A percentile compares a stretch with the other conserved stretches of the same genome.
Conservation (phyloP, 768 basidiomycete genomes). For the Xerocomus brunneocitrinus region DNA sequence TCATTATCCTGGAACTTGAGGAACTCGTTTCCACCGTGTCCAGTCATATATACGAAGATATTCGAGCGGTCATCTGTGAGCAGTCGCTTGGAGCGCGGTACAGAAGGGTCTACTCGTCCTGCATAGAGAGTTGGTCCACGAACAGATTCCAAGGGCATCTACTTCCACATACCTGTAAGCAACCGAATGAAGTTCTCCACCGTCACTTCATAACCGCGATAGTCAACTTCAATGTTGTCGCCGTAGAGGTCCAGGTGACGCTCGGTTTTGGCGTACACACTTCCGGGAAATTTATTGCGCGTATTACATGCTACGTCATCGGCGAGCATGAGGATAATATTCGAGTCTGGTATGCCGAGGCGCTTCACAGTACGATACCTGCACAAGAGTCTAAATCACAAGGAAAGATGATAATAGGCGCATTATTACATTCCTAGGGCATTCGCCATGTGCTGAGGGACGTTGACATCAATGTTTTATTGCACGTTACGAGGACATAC, state of each 20-base stretch:
- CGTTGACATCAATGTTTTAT: neutral
- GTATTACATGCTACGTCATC: slow-evolving; percentile 95
- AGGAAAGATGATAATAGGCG: neutral
- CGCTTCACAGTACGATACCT: slow-evolving; percentile 99
- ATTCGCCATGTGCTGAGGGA: slow-evolving; percentile 92
- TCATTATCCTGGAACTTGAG: slow-evolving; percentile 99
- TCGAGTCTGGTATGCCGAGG: slow-evolving; percentile 95
- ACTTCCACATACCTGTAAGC: slow-evolving; percentile 65
- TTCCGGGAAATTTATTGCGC: slow-evolving; percentile 87
- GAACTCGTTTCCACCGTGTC: slow-evolving; percentile 97
- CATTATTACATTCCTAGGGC: slow-evolving; percentile 87
- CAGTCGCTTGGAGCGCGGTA: slow-evolving; percentile 89
- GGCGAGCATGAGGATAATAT: slow-evolving; percentile 98
- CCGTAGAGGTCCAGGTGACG: slow-evolving; percentile 87
- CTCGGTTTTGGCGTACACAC: slow-evolving; percentile 86
- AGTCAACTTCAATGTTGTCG: slow-evolving; percentile 96
- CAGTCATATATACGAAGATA: slow-evolving; percentile 97
- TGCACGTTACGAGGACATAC: slow-evolving; percentile 42
- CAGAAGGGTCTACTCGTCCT: slow-evolving; percentile 82
- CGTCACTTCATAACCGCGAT: slow-evolving; percentile 95
- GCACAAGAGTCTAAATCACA: slow-evolving; percentile 4
- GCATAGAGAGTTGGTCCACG: neutral
- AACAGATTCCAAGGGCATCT: neutral
- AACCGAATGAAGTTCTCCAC: slow-evolving; percentile 94
- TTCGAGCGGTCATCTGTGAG: slow-evolving; percentile 88